Percentiles rank a stretch among this genome's conserved stretches.
Evolutionary conservation across 257 asterid genomes (phyloP).

Genomic region (Capsicum baccatum): DNA sequence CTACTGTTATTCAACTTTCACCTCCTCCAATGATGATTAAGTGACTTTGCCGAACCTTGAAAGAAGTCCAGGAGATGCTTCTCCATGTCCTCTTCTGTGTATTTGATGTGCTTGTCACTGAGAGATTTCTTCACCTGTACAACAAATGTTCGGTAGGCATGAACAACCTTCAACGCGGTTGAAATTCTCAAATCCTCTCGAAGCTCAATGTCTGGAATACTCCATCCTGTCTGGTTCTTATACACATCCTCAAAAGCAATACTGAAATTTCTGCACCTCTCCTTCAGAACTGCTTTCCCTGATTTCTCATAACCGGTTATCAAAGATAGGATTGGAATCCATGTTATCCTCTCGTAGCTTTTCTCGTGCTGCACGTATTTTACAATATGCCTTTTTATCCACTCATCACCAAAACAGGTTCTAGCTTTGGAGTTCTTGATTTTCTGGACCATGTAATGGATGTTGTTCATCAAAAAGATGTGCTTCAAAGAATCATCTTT

Average conservation of each 20-base stretch:
- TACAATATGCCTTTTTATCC: constrained; percentile 51
- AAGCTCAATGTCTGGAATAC: constrained; percentile 60
- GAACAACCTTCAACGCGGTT: constrained; percentile 49
- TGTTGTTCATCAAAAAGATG: constrained; percentile 72
- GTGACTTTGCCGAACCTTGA: constrained; percentile 54
- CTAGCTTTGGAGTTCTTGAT: constrained; percentile 51
- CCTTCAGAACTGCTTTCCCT: constrained; percentile 62
- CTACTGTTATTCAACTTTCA: constrained; percentile 33
- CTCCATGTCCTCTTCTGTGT: constrained; percentile 64
- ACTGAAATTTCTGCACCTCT: constrained; percentile 51
- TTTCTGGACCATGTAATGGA: constrained; percentile 73
- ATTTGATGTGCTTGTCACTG: constrained; percentile 66
- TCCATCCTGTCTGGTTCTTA: constrained; percentile 72
- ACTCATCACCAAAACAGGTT: constrained; percentile 62
- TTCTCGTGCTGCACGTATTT: constrained; percentile 59
- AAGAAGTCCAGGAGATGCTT: constrained; percentile 62
- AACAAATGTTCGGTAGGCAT: constrained; percentile 56
- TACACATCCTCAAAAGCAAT: constrained; percentile 66
- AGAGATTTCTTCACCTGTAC: constrained; percentile 38
- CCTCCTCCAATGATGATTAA: constrained; percentile 50
- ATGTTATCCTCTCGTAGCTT: constrained; percentile 55
- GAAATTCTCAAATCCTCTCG: constrained; percentile 58
- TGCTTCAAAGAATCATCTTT: constrained; percentile 54
- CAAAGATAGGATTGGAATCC: constrained; percentile 49
- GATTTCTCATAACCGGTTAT: constrained; percentile 51